Conservation (phyloP, 306 rosid species). For the Betula pendula region DNA sequence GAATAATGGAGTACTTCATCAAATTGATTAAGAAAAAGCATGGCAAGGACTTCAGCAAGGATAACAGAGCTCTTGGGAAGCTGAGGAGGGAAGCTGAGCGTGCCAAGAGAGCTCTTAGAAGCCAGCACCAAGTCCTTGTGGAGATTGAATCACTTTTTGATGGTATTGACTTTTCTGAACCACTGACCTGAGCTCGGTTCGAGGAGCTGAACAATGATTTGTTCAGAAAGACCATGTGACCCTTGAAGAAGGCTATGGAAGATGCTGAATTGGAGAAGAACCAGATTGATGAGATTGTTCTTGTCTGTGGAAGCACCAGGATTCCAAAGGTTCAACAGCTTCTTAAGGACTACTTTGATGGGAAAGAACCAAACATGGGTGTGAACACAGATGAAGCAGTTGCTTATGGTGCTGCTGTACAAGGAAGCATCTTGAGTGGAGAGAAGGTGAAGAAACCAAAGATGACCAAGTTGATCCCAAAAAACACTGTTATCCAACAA, state of each 20-base stretch:
- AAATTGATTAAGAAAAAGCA: constrained; percentile 97
- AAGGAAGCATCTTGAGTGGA: constrained; percentile 98
- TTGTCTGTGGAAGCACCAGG: constrained; percentile 96
- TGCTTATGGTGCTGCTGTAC: constrained; percentile 97
- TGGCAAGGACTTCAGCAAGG: constrained; percentile 94
- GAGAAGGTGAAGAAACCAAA: constrained; percentile 45
- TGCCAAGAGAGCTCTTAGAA: constrained; percentile 98
- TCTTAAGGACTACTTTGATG: constrained; percentile 88
- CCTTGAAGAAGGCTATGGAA: constrained; percentile 96
- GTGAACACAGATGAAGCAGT: constrained; percentile 97
- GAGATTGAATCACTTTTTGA: constrained; percentile 97
- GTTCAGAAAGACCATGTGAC: constrained; percentile 98
- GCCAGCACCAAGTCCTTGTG: constrained; percentile 98
- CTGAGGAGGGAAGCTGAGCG: constrained; percentile 88
- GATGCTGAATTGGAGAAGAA: constrained; percentile 93
- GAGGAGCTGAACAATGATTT: constrained; percentile 95
- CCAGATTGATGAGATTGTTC: constrained; percentile 90
- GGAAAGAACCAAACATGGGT: constrained; percentile 98
- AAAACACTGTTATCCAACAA: too few relatives aligned
- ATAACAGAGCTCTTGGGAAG: constrained; percentile 95
- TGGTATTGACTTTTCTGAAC: constrained; percentile 81
- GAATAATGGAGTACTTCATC: constrained; percentile 96
- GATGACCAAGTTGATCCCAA: too few relatives aligned
- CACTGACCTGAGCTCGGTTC: constrained; percentile 84
- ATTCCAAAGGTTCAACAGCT: constrained; percentile 96